phyloP scores from a whole-genome alignment of 1,284 basidiomycete genomes.

The Pascua sp. region DNA sequence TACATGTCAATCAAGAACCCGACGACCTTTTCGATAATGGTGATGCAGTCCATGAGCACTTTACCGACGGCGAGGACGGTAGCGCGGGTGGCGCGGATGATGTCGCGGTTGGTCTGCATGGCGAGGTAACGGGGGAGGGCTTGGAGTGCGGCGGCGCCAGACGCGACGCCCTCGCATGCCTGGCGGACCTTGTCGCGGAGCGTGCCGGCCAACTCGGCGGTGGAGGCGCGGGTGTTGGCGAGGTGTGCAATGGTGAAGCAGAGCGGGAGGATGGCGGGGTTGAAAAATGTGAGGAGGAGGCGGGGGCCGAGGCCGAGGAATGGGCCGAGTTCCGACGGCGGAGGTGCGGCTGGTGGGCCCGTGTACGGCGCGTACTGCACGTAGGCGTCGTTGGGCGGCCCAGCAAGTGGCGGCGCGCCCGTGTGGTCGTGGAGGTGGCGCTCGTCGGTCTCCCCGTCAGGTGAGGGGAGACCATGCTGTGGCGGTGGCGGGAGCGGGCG shows the following conservation, averaged over 20 bases:
- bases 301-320: conserved; percentile 78
- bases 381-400: not conserved
- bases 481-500: too few species aligned
- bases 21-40: conserved; percentile 77
- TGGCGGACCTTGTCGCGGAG: conserved; percentile 70
- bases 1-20: conserved; percentile 90
- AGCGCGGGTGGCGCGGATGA: conserved; percentile 70
- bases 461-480: too few species aligned
- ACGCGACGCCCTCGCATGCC: conserved; percentile 77
- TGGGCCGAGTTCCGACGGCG: conserved; percentile 48
- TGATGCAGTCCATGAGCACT: conserved; percentile 63
- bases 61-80: conserved; percentile 71
- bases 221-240: conserved; percentile 60
- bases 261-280: conserved; percentile 66
- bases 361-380: not conserved
- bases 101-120: conserved; percentile 72
- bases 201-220: conserved; percentile 63
- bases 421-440: too few species aligned
- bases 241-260: conserved; percentile 80
- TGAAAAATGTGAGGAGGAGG: conserved; percentile 73
- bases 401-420: not conserved
- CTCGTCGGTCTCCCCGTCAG: too few species aligned
- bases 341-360: not conserved
- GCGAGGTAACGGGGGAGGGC: conserved; percentile 85
- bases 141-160: conserved; percentile 72